Base-by-base conservation (phyloP, 148 eudicot species). In the Polygonum aviculare region DNA sequence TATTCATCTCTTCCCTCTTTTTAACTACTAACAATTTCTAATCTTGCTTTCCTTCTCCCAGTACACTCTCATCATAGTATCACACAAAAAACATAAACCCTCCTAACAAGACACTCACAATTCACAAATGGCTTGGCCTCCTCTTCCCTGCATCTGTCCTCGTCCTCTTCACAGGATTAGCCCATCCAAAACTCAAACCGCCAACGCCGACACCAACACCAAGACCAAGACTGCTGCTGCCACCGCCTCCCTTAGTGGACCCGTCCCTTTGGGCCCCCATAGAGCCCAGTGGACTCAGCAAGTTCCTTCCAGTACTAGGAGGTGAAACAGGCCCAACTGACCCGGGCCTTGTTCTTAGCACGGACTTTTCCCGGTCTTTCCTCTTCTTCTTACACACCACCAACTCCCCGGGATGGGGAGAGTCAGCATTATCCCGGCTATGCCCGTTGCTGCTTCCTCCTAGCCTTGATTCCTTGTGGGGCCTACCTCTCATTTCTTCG, bases 371-470 rank as follows among this genome's bases (percentile, higher is more conserved):
- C 78, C 97, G 60, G 55, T 95, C 99, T 77, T 93, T 95, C 77
- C 99, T 89, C 87, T 86, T 95, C 84, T 87, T 91, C 83, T 95
- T 95, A 83, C 97, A 92, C 49, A 90, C 90, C 35, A 95, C 99
- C 75, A 95, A 84, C 45, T 92, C 99, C 39, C 97, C 99, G 0
- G 99, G 99, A 80, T 95, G 99, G 18, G 84, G 84, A 5, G 82
- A 79, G 36, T 86, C 91, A 44, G 88, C 89, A 36, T 77, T 84
- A 44, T 81, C 78, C 35, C 49, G 87, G 63, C 79, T 81, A n/a
- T 78, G 75, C 72, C 79, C 81, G 75, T 78, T 83, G 69, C 77
- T 78, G 78, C 78, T 86, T 75, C 81, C 74, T 50, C 88, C 86
- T 7, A 88, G 79, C 78, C 90, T 87, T 7, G 94, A 83, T 51